phyloP scores from a whole-genome alignment of 805 yeast genomes.

The Candida alai region DNA sequence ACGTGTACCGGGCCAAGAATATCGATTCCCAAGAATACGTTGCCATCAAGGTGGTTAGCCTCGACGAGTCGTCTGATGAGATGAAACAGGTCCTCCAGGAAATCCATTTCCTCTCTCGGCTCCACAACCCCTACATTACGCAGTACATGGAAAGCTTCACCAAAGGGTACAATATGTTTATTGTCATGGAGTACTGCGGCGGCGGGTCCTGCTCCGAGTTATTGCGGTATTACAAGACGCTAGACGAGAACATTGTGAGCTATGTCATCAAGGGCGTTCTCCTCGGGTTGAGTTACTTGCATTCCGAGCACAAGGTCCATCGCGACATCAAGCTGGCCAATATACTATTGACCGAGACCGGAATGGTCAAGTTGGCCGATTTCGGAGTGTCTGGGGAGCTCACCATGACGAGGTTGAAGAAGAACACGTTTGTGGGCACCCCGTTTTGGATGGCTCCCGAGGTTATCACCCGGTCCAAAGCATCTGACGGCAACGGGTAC shows the following conservation, averaged over 20 bases:
- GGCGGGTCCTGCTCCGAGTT: constrained; percentile 89
- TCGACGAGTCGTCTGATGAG: constrained; percentile 78
- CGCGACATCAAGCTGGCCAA: constrained; percentile 91
- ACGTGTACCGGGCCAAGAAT: constrained; percentile 63
- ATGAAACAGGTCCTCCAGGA: constrained; percentile 70
- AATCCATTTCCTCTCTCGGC: constrained; percentile 65
- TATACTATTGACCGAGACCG: constrained; percentile 65
- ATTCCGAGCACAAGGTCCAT: constrained; percentile 72
- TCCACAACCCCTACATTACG: constrained; percentile 67
- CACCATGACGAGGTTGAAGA: constrained; percentile 46
- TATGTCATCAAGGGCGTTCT: constrained; percentile 62
- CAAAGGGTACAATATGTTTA: constrained; percentile 70
- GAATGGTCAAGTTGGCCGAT: constrained; percentile 80
- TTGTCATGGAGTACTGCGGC: constrained; percentile 92
- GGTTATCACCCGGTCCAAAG: constrained; percentile 64
- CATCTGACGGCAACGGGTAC: constrained; percentile 81
- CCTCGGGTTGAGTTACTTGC: constrained; percentile 73
- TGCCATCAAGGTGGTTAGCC: constrained; percentile 83
- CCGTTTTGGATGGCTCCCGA: constrained; percentile 99
- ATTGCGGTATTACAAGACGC: constrained; percentile 48
- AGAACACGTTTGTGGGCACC: constrained; percentile 87
- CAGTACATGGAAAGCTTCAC: constrained; percentile 57
- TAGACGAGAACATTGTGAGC: constrained; percentile 59
- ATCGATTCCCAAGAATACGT: constrained; percentile 35
- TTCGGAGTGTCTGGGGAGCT: constrained; percentile 92